Percentiles rank a stretch among this genome's conserved stretches.
These are phyloP conservation scores for Phoenix dactylifera DNA, from an alignment of 176 grass and related monocot genomes.

Conservation along the genomic window DNA sequence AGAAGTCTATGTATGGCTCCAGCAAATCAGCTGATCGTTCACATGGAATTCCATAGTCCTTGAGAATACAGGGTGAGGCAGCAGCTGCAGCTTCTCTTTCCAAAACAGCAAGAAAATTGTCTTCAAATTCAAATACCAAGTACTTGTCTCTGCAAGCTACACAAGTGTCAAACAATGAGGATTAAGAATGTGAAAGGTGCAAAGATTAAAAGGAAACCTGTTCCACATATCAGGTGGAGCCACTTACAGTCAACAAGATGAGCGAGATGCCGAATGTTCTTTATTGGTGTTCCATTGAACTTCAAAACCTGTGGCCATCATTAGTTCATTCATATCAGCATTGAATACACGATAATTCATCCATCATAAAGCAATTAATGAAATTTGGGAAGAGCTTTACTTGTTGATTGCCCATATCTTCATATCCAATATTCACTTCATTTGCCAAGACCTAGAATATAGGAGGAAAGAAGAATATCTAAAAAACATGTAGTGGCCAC, in stretches of 20 bases:
- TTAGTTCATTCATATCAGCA: slow-evolving; percentile 18
- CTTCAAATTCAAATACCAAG: slow-evolving; percentile 94
- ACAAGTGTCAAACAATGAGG: slow-evolving; percentile 1
- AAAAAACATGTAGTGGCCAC: too few relatives aligned
- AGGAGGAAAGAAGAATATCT: not conserved
- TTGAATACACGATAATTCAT: not conserved
- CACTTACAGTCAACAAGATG: slow-evolving; percentile 92
- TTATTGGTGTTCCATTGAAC: slow-evolving; percentile 71
- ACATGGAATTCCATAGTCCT: slow-evolving; percentile 73
- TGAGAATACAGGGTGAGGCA: slow-evolving; percentile 57
- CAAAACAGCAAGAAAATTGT: slow-evolving; percentile 84
- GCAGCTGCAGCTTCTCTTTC: slow-evolving; percentile 45
- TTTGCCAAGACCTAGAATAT: slow-evolving; percentile 56
- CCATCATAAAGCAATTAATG: too few relatives aligned
- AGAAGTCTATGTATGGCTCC: slow-evolving; percentile 45
- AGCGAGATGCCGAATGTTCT: slow-evolving; percentile 91
- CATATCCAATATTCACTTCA: slow-evolving; percentile 85
- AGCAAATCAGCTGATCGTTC: slow-evolving; percentile 65
- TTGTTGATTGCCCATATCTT: slow-evolving; percentile 89
- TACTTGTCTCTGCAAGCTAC: slow-evolving; percentile 88
- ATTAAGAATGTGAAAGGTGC: not conserved
- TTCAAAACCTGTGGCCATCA: slow-evolving; percentile 52
- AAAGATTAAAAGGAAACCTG: too few relatives aligned
- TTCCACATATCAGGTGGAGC: not conserved
- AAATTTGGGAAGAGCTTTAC: slow-evolving; percentile 30